Conservation (phyloP, 179 eudicot genomes). For the Silene coronaria region DNA sequence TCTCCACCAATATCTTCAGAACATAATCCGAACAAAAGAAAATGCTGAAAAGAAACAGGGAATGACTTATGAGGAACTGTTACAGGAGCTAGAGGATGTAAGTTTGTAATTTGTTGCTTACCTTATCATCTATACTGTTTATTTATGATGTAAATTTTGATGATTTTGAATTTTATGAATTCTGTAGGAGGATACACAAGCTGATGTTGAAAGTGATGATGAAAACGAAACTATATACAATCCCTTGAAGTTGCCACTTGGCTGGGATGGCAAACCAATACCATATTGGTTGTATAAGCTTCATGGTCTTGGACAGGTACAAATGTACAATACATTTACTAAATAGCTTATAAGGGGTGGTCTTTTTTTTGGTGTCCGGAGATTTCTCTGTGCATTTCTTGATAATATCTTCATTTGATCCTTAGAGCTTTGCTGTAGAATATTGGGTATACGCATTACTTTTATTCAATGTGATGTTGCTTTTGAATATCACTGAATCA, state of each 20-base stretch:
- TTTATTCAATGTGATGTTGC: not conserved
- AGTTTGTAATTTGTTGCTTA: not conserved
- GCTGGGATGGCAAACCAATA: constrained; percentile 99
- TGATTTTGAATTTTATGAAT: constrained; percentile 11
- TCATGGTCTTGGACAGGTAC: constrained; percentile 99
- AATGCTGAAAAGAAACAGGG: constrained; percentile 94
- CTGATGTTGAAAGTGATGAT: constrained; percentile 90
- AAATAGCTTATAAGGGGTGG: not conserved
- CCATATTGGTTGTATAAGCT: constrained; percentile 98
- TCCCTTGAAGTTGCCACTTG: constrained; percentile 95
- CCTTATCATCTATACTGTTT: not conserved
- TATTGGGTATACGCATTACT: not conserved
- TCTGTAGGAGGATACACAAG: constrained; percentile 76
- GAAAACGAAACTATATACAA: constrained; percentile 92
- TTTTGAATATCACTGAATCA: not conserved
- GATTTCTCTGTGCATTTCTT: not conserved
- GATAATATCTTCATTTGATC: not conserved
- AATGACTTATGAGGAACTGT: constrained; percentile 67
- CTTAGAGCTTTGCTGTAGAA: not conserved
- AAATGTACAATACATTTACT: constrained; percentile 40
- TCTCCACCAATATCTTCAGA: constrained; percentile 42
- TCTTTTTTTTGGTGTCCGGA: not conserved
- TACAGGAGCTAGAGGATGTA: constrained; percentile 78
- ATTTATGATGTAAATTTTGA: not conserved
- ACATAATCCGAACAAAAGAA: constrained; percentile 74